These are phyloP conservation scores for Pseudopithomyces maydicus DNA, from an alignment of 2,329 filamentous ascomycete species.

Conservation along the genomic window DNA sequence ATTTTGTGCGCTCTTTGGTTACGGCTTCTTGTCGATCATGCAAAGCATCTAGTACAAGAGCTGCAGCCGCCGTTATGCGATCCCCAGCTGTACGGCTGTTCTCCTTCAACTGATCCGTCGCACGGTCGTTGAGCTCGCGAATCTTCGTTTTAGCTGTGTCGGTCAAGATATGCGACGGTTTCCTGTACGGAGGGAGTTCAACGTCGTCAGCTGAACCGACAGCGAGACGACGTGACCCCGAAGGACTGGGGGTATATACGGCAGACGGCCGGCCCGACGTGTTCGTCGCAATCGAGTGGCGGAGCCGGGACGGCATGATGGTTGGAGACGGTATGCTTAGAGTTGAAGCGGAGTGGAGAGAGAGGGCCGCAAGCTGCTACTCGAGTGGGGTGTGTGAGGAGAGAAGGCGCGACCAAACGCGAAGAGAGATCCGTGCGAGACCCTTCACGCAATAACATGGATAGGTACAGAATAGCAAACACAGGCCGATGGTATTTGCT, in stretches of 20 bases:
- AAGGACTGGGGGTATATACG: slow-evolving; percentile 2
- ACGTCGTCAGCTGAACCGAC: slow-evolving; percentile 11
- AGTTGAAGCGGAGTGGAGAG: background rate
- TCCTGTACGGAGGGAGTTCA: slow-evolving; percentile 58
- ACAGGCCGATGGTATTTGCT: too few relatives aligned
- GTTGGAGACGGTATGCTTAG: background rate
- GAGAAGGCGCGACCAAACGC: background rate
- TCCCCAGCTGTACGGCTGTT: slow-evolving; percentile 54
- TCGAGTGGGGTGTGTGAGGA: background rate
- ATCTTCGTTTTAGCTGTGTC: slow-evolving; percentile 53
- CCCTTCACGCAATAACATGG: background rate
- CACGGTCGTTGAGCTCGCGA: slow-evolving; percentile 49
- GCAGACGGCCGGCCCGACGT: slow-evolving; percentile 17
- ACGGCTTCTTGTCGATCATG: slow-evolving; percentile 46
- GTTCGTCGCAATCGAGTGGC: slow-evolving; percentile 21
- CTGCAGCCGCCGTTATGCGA: slow-evolving; percentile 56
- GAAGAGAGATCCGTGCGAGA: background rate
- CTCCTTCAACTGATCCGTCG: slow-evolving; percentile 52
- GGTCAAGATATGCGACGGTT: slow-evolving; percentile 59
- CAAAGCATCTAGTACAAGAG: slow-evolving; percentile 62
- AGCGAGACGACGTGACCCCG: slow-evolving; percentile 11
- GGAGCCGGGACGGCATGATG: slow-evolving; percentile 30
- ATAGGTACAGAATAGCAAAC: background rate
- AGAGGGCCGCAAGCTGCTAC: background rate
- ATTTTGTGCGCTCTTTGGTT: slow-evolving; percentile 37